A percentile compares a stretch with the other conserved stretches of the same genome.
phyloP scores from a whole-genome alignment of 2,329 filamentous ascomycete species.

The Botrytis tulipae region DNA sequence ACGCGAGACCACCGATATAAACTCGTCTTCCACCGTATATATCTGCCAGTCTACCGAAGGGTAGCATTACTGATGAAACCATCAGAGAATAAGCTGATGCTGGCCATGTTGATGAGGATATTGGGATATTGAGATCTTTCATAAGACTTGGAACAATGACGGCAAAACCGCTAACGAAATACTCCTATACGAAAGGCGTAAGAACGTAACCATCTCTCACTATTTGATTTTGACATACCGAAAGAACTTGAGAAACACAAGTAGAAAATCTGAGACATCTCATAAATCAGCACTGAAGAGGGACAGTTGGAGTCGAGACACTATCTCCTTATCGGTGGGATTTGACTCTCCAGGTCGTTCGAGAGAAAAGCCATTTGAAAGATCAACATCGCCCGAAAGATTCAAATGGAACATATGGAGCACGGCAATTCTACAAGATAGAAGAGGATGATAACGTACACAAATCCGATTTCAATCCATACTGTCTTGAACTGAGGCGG shows the following conservation, averaged over 20 bases:
- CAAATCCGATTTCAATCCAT: slow-evolving; percentile 21
- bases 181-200: slow-evolving; percentile 45
- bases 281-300: not conserved
- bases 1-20: slow-evolving; percentile 55
- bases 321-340: not conserved
- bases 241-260: slow-evolving; percentile 18
- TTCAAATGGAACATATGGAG: not conserved
- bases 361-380: not conserved
- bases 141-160: slow-evolving; percentile 66
- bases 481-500: slow-evolving; percentile 19
- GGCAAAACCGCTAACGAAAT: slow-evolving; percentile 68
- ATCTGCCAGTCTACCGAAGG: slow-evolving; percentile 58
- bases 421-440: not conserved
- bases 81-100: slow-evolving; percentile 57
- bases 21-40: slow-evolving; percentile 58
- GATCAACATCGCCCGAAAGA: not conserved
- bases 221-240: slow-evolving; percentile 3
- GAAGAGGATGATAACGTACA: slow-evolving; percentile 4
- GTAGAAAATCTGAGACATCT: slow-evolving; percentile 12
- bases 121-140: slow-evolving; percentile 59
- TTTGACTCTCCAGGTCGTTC: not conserved
- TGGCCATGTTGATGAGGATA: slow-evolving; percentile 57
- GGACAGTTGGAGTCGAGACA: not conserved
- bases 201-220: not conserved
- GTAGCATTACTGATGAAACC: slow-evolving; percentile 54